These are phyloP conservation scores for Wickerhamiella parazyma DNA, from an alignment of 805 yeast genomes.

Conservation along the genomic window DNA sequence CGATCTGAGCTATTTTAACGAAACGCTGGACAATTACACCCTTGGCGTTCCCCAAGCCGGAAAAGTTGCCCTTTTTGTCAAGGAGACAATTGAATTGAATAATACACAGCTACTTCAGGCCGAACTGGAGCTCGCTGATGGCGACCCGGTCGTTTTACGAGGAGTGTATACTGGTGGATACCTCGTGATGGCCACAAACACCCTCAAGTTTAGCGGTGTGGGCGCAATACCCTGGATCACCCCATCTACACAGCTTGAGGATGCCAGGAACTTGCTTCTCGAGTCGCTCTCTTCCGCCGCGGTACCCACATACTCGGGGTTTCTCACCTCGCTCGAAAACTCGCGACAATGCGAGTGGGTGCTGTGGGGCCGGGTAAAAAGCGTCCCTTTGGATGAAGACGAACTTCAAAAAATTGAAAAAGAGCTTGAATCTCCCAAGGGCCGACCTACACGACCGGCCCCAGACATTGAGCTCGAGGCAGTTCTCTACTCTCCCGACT, in stretches of 20 bases:
- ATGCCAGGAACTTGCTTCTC: slow-evolving; percentile 30
- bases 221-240: slow-evolving; percentile 29
- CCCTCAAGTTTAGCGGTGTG: slow-evolving; percentile 25
- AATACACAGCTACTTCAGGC: slow-evolving; percentile 7
- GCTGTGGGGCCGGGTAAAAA: slow-evolving; percentile 50
- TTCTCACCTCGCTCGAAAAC: too few relatives aligned
- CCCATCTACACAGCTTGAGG: slow-evolving; percentile 35
- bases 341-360: slow-evolving; percentile 56
- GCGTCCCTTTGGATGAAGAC: slow-evolving; percentile 39
- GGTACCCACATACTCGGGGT: slow-evolving; percentile 40
- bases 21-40: slow-evolving; percentile 5
- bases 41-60: neutral
- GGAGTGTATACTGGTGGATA: slow-evolving; percentile 30
- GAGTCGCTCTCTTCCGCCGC: too few relatives aligned
- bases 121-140: neutral
- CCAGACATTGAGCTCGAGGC: slow-evolving; percentile 49
- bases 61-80: slow-evolving; percentile 5
- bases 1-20: neutral
- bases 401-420: slow-evolving; percentile 53
- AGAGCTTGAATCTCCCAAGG: slow-evolving; percentile 61
- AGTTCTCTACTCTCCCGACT: slow-evolving; percentile 74
- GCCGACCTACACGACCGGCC: slow-evolving; percentile 50
- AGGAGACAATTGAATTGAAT: slow-evolving; percentile 10
- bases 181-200: slow-evolving; percentile 21
- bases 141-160: slow-evolving; percentile 1